These are phyloP conservation scores for Boletus eberwhitei DNA, from an alignment of 768 basidiomycete species.

Conservation along the genomic window DNA sequence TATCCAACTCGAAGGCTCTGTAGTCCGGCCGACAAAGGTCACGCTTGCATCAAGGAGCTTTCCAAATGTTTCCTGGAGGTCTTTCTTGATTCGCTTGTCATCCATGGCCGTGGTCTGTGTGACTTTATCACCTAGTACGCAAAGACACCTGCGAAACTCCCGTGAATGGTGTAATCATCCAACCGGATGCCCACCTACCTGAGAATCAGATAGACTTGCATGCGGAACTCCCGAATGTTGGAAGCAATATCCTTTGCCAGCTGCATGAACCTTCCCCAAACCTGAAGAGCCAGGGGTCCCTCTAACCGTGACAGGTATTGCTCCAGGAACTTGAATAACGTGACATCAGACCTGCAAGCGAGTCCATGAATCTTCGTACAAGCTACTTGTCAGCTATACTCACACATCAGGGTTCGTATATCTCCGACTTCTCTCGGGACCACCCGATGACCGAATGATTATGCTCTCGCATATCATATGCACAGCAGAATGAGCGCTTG, in stretches of 20 bases:
- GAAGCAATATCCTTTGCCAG: constrained; percentile 76
- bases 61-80: constrained; percentile 86
- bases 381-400: constrained; percentile 21
- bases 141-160: constrained; percentile 54
- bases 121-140: constrained; percentile 77
- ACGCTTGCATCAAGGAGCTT: constrained; percentile 83
- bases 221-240: constrained; percentile 63
- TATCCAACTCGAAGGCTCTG: constrained; percentile 79
- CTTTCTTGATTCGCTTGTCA: constrained; percentile 82
- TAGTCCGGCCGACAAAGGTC: constrained; percentile 65
- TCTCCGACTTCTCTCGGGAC: constrained; percentile 58
- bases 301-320: constrained; percentile 80
- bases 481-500: constrained; percentile 83
- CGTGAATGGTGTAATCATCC: constrained; percentile 10
- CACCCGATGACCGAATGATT: constrained; percentile 49
- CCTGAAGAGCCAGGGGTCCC: constrained; percentile 88
- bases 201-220: constrained; percentile 67
- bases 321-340: constrained; percentile 85
- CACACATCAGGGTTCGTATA: constrained; percentile 68
- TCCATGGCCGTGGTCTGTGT: constrained; percentile 90
- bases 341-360: constrained; percentile 61
- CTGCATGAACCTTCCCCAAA: constrained; percentile 79
- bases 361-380: constrained; percentile 2
- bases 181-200: constrained; percentile 43
- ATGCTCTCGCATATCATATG: constrained; percentile 89